Evolutionary conservation across 805 yeast species (phyloP).

Genomic region (Metschnikowia henanensis): DNA sequence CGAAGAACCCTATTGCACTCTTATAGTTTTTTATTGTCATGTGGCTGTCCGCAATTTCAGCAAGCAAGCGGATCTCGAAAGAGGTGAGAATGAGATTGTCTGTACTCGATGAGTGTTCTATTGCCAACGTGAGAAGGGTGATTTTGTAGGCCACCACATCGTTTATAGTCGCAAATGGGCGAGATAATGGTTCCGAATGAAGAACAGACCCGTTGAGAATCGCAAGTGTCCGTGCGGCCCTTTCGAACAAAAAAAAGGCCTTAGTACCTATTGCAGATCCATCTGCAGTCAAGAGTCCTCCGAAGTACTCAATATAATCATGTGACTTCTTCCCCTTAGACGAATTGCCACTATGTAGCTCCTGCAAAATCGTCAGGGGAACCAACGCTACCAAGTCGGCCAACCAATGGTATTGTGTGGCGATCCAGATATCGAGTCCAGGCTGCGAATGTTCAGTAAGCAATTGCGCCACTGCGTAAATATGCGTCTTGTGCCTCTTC

Average conservation of each 20-base stretch:
- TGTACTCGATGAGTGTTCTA: neutral
- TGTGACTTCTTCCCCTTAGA: constrained; percentile 14
- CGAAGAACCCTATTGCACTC: constrained; percentile 23
- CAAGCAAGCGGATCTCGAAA: constrained; percentile 34
- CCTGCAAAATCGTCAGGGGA: constrained; percentile 40
- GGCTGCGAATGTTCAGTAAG: constrained; percentile 25
- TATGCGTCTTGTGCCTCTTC: constrained; percentile 63
- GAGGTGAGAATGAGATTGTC: neutral
- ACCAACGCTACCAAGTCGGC: constrained; percentile 55
- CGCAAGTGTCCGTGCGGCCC: constrained; percentile 34
- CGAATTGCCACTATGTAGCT: constrained; percentile 15
- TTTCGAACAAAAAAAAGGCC: constrained; percentile 30
- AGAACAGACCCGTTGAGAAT: neutral
- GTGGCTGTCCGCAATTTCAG: constrained; percentile 52
- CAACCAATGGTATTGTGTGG: constrained; percentile 64
- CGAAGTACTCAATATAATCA: constrained; percentile 23
- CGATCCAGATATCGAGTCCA: constrained; percentile 46
- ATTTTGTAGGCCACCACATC: constrained; percentile 11
- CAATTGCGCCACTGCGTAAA: constrained; percentile 46
- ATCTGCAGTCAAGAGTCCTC: constrained; percentile 34
- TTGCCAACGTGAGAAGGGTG: constrained; percentile 5
- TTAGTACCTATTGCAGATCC: constrained; percentile 27
- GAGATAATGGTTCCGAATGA: constrained; percentile 3
- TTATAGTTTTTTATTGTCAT: constrained; percentile 16
- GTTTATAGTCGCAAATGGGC: neutral